Evolutionary conservation across 192 early-diverging fungal species (phyloP), one percentile per base, ranked within the genome.

Genomic region (Jimgerdemannia flammicorona): DNA sequence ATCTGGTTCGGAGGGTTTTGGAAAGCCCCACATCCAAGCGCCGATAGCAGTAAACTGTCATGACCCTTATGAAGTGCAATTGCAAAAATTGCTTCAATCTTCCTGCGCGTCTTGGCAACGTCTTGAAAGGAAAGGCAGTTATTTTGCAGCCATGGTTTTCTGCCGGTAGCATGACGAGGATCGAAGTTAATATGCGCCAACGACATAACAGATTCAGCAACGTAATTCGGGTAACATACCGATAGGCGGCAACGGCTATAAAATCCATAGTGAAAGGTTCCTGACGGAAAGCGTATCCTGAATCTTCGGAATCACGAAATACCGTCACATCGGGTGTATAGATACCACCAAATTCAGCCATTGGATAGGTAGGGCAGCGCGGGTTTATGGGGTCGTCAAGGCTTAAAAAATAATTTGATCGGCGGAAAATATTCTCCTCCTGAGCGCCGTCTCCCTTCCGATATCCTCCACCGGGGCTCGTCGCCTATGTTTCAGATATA

Each of bases 61-160:
- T 83, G 81, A 49, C 84, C 84, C 77, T 85, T 80, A 75, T 83
- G 78, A 19, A 81, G 81, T 18, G 82, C 82, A 77, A 83, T 83
- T 64, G 81, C 80, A 67, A 85, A 49, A 43, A 83, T 83, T 4
- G 80, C 80, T 72, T 83, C 82, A 80, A 85, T 85, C 69, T 83
- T 85, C 14, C 84, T 77, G 43, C 80, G 77, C 66, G 80, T 81
- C 44, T 77, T 83, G 75, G 79, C 79, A 18, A 79, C 84, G 4
- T 79, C 83, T 42, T 85, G 81, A 59, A 80, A 79, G 64, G 80
- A 70, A 43, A 85, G 81, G 54, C 84, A 70, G 70, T 74, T 83
- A 69, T 76, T 73, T 71, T 81, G 81, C 14, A 59, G 49, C 49
- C 14, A 10, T 59, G 49, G 49, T 59, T 59, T 59, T 59, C 49